These are phyloP conservation scores for Colletotrichum liaoningense DNA, from an alignment of 2,329 filamentous ascomycete species.

Conservation along the genomic window DNA sequence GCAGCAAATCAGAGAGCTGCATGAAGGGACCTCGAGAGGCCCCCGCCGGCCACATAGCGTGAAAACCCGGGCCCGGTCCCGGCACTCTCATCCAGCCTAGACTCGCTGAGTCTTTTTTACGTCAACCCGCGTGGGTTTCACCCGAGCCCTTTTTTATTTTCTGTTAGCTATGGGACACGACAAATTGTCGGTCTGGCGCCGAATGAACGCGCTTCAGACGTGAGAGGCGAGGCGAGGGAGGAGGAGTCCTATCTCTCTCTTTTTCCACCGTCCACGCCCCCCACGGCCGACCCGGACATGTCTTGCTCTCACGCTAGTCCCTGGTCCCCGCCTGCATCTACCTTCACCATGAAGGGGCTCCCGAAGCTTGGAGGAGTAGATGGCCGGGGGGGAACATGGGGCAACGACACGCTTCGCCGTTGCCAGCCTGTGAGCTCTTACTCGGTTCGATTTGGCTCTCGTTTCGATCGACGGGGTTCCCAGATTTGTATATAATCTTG, in stretches of 20 bases:
- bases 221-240: slow-evolving; percentile 13
- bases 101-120: slow-evolving; percentile 32
- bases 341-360: slow-evolving; percentile 17
- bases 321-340: slow-evolving; percentile 17
- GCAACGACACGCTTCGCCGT: slow-evolving; percentile 18
- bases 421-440: slow-evolving; percentile 25
- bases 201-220: slow-evolving; percentile 21
- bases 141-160: slow-evolving; percentile 13
- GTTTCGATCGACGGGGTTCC: slow-evolving; percentile 19
- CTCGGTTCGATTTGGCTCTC: slow-evolving; percentile 33
- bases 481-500: slow-evolving; percentile 33
- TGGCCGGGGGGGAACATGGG: slow-evolving; percentile 1
- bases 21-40: slow-evolving; percentile 8
- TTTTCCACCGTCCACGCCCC: slow-evolving; percentile 21
- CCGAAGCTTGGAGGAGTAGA: slow-evolving; percentile 11
- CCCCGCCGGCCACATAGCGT: slow-evolving; percentile 5
- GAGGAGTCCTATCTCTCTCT: slow-evolving; percentile 10
- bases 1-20: slow-evolving; percentile 33
- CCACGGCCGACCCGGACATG: slow-evolving; percentile 32
- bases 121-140: slow-evolving; percentile 32
- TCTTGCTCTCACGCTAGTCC: slow-evolving; percentile 26
- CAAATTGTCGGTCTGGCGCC: slow-evolving; percentile 28
- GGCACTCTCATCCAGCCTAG: slow-evolving; percentile 30
- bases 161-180: slow-evolving; percentile 23
- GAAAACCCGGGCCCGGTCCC: slow-evolving; percentile 33